Evolutionary conservation across 441 rosid species (phyloP).

Genomic region (Omphalea diandra): DNA sequence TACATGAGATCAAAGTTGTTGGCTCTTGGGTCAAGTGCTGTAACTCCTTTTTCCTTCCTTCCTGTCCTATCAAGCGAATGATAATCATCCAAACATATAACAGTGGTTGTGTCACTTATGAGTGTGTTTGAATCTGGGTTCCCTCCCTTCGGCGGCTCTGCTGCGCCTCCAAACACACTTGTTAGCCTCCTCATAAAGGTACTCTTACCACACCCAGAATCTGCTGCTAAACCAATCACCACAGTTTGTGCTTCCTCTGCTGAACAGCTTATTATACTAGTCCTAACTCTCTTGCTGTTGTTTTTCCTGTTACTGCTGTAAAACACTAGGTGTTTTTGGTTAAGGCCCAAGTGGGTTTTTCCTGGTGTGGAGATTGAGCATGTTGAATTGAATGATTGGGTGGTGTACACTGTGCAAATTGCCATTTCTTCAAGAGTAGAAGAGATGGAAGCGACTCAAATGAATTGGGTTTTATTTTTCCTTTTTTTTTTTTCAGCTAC

Average conservation of each 20-base stretch:
- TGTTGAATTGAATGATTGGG: conserved; percentile 67
- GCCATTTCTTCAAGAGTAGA: no score
- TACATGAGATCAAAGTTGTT: conserved; percentile 94
- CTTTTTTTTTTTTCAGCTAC: not conserved
- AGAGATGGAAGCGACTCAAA: no score
- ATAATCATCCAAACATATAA: conserved; percentile 92
- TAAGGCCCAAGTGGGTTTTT: conserved; percentile 49
- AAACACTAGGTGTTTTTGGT: conserved; percentile 50
- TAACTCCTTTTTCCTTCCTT: conserved; percentile 85
- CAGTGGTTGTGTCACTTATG: conserved; percentile 90
- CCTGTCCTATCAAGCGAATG: conserved; percentile 89
- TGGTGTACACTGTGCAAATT: conserved; percentile 58
- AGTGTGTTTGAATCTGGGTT: conserved; percentile 98
- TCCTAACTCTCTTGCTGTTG: conserved; percentile 32
- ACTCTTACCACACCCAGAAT: conserved; percentile 97
- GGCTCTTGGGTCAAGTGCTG: conserved; percentile 94
- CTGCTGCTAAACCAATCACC: conserved; percentile 96
- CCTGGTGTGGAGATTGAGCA: conserved; percentile 59
- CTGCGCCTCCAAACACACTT: conserved; percentile 94
- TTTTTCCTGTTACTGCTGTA: conserved; percentile 36
- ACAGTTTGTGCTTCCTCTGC: conserved; percentile 52
- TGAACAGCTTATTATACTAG: conserved; percentile 58
- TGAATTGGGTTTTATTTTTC: not conserved
- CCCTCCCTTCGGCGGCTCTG: conserved; percentile 92
- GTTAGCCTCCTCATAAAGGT: conserved; percentile 97